Evolutionary conservation across 2,329 filamentous ascomycete genomes (phyloP), one percentile per base, ranked within the genome.

Genomic region (Paramyrothecium sp.): DNA sequence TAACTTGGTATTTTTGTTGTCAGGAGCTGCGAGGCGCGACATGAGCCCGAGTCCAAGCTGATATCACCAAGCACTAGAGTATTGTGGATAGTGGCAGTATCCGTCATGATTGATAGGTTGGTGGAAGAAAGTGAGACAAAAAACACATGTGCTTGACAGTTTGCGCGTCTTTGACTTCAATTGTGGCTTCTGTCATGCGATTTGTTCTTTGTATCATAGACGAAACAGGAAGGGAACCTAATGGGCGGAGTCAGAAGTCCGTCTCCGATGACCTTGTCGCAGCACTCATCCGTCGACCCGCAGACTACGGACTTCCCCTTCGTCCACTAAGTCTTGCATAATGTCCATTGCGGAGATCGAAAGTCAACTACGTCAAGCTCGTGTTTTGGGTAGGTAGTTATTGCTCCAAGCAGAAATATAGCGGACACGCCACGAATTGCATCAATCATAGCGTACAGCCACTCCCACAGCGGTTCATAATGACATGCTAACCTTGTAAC

Each of bases 21-120:
- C 64, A 58, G 75, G 79, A 63, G 75, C 76, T 46, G 72, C 78
- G 33, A 78, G 73, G 56, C 76, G 80, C 11, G 19, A 11, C 46
- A n/a, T 48, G 11, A 48, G 19, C 46, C 46, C 46, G 46, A 11
- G 19, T 48, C 46, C 11, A 48, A 20, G 19, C 10, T 20, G 10
- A 20, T 48, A 20, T 20, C 46, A 48, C 21, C 46, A 48, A 48
- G 46, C n/a, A n/a, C n/a, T 8, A 48, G 46, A 10, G 46, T 10
- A 11, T 12, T 10, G 11, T 48, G 11, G 10, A 20, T 48, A 8
- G 21, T 19, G 10, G 21, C 46, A 11, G 19, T 20, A 11, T 13
- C 10, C 46, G 19, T 19, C 12, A 48, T 20, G 46, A 20, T 10
- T 12, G 19, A 20, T 48, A 48, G 46, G 19, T 11, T 12, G 19